These are phyloP conservation scores for Hyaloscypha variabilis DNA, from an alignment of 495 filamentous ascomycete genomes.

Conservation along the genomic window DNA sequence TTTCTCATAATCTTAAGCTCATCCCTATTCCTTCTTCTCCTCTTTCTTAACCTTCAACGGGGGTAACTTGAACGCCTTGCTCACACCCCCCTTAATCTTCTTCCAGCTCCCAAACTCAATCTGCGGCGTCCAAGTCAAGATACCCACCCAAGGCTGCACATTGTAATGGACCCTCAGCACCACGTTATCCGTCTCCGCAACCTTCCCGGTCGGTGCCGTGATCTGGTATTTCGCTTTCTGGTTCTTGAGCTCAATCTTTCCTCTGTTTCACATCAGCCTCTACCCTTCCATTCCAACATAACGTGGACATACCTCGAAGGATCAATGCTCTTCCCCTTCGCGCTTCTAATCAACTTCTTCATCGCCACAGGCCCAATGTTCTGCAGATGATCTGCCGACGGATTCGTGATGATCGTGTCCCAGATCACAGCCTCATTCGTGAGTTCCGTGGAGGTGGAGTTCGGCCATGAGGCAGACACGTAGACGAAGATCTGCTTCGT, in stretches of 20 bases:
- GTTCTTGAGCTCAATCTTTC: conserved; percentile 73
- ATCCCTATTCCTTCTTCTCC: conserved; percentile 8
- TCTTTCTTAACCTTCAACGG: conserved; percentile 45
- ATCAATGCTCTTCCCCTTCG: conserved; percentile 53
- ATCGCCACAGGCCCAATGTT: conserved; percentile 52
- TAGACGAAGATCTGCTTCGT: conserved; percentile 99
- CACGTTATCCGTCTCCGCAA: conserved; percentile 72
- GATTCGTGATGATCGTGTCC: conserved; percentile 86
- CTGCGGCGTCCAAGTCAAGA: conserved; percentile 74
- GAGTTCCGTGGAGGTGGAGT: conserved; percentile 38
- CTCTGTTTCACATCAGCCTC: conserved; percentile 37
- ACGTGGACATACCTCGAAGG: conserved; percentile 49
- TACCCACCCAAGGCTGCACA: conserved; percentile 95
- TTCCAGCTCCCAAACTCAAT: conserved; percentile 64
- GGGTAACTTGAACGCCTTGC: conserved; percentile 73
- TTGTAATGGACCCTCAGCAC: conserved; percentile 86
- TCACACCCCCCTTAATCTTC: conserved; percentile 60
- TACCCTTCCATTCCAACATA: background rate
- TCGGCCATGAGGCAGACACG: conserved; percentile 85
- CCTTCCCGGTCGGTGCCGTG: conserved; percentile 76
- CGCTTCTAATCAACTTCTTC: conserved; percentile 54
- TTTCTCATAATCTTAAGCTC: background rate
- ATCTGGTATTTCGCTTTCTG: conserved; percentile 93
- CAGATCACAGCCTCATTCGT: conserved; percentile 87
- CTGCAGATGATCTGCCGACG: conserved; percentile 57